phyloP scores from a whole-genome alignment of 2,329 filamentous ascomycete genomes.

The Fusarium praegraminearum region DNA sequence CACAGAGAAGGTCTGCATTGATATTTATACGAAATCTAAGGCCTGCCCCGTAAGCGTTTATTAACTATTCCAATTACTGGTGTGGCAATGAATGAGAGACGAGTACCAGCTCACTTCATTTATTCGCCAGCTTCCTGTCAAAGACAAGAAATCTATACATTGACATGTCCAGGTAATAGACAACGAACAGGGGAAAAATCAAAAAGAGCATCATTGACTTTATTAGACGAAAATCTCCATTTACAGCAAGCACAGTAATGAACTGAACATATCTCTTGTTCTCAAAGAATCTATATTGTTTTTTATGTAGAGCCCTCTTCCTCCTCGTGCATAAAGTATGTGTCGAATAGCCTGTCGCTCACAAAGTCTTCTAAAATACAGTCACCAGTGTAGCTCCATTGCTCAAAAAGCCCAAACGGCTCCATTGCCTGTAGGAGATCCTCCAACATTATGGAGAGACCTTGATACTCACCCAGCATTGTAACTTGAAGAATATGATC shows the following conservation, averaged over 20 bases:
- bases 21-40: neutral
- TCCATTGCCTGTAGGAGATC: neutral
- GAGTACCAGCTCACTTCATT: neutral
- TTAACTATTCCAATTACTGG: rapidly evolving
- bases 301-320: neutral
- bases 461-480: neutral
- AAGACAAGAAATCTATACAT: neutral
- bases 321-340: neutral
- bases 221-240: too few species aligned
- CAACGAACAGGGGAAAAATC: neutral
- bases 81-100: neutral
- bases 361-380: neutral
- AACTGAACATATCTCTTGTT: neutral
- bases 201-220: neutral
- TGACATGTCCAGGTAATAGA: neutral
- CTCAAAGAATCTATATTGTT: rapidly evolving
- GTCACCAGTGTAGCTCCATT: neutral
- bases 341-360: neutral
- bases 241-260: neutral
- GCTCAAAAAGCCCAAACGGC: neutral
- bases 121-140: neutral
- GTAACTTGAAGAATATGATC: neutral
- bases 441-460: neutral
- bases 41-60: neutral
- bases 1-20: too few species aligned